Percentiles rank a stretch among this genome's conserved stretches.
Evolutionary conservation across 73 alveolate species (phyloP).

Genomic region (Paramecium primaurelia): DNA sequence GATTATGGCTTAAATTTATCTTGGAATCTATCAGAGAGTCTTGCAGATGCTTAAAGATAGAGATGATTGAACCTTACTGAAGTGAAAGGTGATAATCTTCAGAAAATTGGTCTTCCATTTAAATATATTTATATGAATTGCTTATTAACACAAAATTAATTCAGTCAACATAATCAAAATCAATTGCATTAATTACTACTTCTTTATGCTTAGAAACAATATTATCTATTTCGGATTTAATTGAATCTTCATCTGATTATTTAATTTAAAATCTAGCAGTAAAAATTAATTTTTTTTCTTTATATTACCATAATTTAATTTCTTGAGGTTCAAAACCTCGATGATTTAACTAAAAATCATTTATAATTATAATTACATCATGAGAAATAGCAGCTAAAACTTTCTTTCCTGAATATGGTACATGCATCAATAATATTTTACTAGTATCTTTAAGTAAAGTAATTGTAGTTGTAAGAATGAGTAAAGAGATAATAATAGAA

Average conservation of each 20-base stretch:
- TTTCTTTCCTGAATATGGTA: constrained; percentile 29
- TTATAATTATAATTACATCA: not conserved
- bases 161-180: constrained; percentile 32
- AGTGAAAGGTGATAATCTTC: not conserved
- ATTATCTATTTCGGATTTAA: not conserved
- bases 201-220: not conserved
- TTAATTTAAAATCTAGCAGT: not conserved
- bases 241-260: not conserved
- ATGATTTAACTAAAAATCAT: not conserved
- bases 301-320: not conserved
- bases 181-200: not conserved
- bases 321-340: not conserved
- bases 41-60: not conserved
- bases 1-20: not conserved
- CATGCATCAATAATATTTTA: constrained; percentile 62
- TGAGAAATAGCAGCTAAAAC: not conserved
- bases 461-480: constrained; percentile 84
- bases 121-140: not conserved
- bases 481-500: constrained; percentile 87
- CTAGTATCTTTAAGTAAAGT: constrained; percentile 83
- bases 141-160: not conserved
- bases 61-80: not conserved
- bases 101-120: not conserved
- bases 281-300: constrained; percentile 5
- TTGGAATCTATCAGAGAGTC: not conserved